Base-by-base conservation (phyloP, 192 early-diverging fungal genomes). In the Obelidium mucronatum region DNA sequence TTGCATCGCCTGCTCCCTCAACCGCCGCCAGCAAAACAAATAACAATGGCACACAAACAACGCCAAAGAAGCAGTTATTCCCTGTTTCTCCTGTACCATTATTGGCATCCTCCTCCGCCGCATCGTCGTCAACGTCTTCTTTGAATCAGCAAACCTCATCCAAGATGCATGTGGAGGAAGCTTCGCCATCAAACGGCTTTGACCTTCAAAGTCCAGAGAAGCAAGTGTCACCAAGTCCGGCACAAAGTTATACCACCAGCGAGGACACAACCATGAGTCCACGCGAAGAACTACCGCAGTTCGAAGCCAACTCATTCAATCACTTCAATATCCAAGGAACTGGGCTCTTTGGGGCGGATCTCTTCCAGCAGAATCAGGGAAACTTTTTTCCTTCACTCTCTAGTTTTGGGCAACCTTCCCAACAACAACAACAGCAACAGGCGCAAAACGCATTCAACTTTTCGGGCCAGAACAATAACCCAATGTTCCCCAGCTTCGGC, bases 231-330 rank as follows among this genome's bases (percentile, higher is more conserved):
- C 59, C 59, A 2, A 65, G 63, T 39, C 63, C 63, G 19, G 63
- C 63, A 1, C 19, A 65, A 24, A 65, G 63, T 36, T 65, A 65
- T 19, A 36, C 63, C 2, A 65, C 40, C 11, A 52, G 42, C 4
- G 56, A 59, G 6, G 70, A 72, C 30, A 54, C n/a, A 8, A 24
- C 28, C 0, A 58, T 72, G 70, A 59, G 37, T 72, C 51, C 70
- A n/a, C 26, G 37, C n/a, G 70, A 72, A 2, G 33, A 28, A 30
- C 24, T 72, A 36, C 70, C 70, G 3, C 55, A 55, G 36, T 72
- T 72, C 37, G 70, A 72, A 72, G 70, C 70, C 1, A 72, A 55
- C 24, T 24, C 24, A 22, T 72, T 72, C 39, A 72, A 37, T 30
- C 70, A 72, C 35, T 72, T 72, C 35, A 72, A n/a, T 22, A 55